Conservation (phyloP, 2,329 filamentous ascomycete genomes). For the Penicillium sp. region DNA sequence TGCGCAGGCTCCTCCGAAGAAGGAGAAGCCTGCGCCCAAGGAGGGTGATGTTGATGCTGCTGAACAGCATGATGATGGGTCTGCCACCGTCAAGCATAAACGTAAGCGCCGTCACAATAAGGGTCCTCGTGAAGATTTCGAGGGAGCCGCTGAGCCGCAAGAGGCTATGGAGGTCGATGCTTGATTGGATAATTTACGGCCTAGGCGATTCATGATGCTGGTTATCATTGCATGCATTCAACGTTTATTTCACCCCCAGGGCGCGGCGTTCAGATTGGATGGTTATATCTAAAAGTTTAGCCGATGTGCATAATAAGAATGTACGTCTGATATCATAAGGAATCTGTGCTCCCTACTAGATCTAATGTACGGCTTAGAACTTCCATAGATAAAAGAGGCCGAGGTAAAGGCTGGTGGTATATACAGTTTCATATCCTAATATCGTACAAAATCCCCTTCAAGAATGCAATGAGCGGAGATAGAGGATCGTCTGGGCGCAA, state of each 20-base stretch:
- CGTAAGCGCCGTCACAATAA: constrained; percentile 38
- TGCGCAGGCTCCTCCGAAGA: constrained; percentile 20
- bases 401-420: not conserved
- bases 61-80: constrained; percentile 25
- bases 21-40: constrained; percentile 14
- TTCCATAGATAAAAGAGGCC: not conserved
- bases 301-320: constrained; percentile 13
- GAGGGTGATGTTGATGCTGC: constrained; percentile 12
- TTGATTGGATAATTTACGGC: constrained; percentile 13
- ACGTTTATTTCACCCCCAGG: constrained; percentile 12
- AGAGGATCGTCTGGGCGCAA: not conserved
- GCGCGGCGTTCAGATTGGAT: constrained; percentile 32
- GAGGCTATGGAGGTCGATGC: constrained; percentile 21
- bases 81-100: constrained; percentile 31
- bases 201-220: constrained; percentile 11
- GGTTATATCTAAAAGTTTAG: constrained; percentile 26
- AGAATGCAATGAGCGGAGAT: constrained; percentile 7
- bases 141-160: constrained; percentile 17
- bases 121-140: constrained; percentile 21
- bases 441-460: constrained; percentile 12
- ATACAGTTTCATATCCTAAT: constrained; percentile 7
- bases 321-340: constrained; percentile 17
- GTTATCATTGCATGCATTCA: constrained; percentile 16
- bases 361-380: not conserved
- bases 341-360: not conserved